A percentile compares a stretch with the other conserved stretches of the same genome.
These are phyloP conservation scores for Gastrodia elata DNA, from an alignment of 106 monocot genomes.

Conservation along the genomic window DNA sequence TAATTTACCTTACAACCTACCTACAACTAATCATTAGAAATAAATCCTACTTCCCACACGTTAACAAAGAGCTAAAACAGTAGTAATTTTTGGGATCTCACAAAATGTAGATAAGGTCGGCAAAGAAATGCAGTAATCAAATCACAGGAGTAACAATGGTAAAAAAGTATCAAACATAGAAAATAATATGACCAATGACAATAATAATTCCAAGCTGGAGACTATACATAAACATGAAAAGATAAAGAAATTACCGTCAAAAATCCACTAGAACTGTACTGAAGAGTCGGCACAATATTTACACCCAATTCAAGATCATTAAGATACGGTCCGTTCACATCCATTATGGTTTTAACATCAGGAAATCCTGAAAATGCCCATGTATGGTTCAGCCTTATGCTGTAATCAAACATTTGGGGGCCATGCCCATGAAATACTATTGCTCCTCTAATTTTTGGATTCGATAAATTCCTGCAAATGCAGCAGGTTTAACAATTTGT, in stretches of 20 bases:
- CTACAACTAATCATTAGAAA: neutral
- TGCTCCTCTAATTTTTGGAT: constrained; percentile 81
- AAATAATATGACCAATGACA: neutral
- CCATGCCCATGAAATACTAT: constrained; percentile 73
- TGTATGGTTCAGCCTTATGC: constrained; percentile 84
- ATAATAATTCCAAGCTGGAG: neutral
- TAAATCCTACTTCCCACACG: neutral
- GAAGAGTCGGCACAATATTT: constrained; percentile 57
- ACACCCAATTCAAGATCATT: constrained; percentile 71
- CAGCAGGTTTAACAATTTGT: neutral
- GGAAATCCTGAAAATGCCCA: constrained; percentile 95
- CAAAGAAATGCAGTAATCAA: neutral
- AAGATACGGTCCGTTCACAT: constrained; percentile 81
- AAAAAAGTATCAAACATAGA: neutral
- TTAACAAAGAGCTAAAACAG: neutral
- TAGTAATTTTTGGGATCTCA: neutral
- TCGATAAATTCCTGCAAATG: constrained; percentile 61
- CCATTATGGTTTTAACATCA: constrained; percentile 78
- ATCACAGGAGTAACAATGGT: neutral
- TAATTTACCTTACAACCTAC: neutral
- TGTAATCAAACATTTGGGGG: constrained; percentile 76
- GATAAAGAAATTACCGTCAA: constrained; percentile 50
- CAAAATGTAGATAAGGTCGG: neutral
- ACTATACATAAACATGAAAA: constrained; percentile 1
- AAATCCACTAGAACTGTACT: constrained; percentile 85